A percentile compares a stretch with the other conserved stretches of the same genome.
Evolutionary conservation across 192 early-diverging fungal species (phyloP).

Genomic region (Mortierella hygrophila): DNA sequence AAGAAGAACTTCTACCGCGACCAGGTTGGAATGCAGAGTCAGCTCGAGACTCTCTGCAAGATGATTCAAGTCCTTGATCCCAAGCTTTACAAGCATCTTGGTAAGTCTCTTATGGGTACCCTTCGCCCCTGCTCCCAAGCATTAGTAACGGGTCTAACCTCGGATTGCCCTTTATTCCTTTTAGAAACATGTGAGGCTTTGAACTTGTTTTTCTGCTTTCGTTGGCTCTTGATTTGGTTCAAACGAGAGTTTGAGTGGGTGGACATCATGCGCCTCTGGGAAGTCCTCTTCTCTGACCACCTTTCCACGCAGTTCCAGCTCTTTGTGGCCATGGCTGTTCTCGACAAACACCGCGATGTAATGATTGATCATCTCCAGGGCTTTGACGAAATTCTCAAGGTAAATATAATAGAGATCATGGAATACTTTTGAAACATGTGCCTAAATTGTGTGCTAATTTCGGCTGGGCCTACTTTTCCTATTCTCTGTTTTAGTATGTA

Average conservation of each 20-base stretch:
- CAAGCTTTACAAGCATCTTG: conserved; percentile 84
- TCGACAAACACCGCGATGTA: conserved; percentile 87
- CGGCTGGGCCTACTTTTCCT: neutral
- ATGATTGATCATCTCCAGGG: conserved; percentile 83
- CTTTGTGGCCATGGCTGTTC: conserved; percentile 96
- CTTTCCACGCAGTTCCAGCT: conserved; percentile 86
- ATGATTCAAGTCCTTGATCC: conserved; percentile 93
- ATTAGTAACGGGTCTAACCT: neutral
- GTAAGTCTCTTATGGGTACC: conserved; percentile 32
- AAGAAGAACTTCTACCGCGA: conserved; percentile 92
- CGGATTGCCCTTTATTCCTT: neutral
- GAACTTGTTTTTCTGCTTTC: conserved; percentile 98
- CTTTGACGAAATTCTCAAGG: conserved; percentile 96
- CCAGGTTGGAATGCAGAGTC: conserved; percentile 94
- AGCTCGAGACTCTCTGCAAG: conserved; percentile 84
- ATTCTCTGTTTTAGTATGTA: conserved; percentile 68
- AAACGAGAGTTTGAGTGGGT: conserved; percentile 96
- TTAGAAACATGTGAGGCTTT: conserved; percentile 80
- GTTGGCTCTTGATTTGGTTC: conserved; percentile 97
- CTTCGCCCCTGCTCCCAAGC: neutral
- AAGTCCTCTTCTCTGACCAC: conserved; percentile 84
- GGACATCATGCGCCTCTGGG: conserved; percentile 90
- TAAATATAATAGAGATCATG: conserved; percentile 27
- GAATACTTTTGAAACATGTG: too few species aligned
- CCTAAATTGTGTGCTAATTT: neutral